Base-by-base conservation (phyloP, 1,139 yeast genomes). In the Geotrichum reessii region DNA sequence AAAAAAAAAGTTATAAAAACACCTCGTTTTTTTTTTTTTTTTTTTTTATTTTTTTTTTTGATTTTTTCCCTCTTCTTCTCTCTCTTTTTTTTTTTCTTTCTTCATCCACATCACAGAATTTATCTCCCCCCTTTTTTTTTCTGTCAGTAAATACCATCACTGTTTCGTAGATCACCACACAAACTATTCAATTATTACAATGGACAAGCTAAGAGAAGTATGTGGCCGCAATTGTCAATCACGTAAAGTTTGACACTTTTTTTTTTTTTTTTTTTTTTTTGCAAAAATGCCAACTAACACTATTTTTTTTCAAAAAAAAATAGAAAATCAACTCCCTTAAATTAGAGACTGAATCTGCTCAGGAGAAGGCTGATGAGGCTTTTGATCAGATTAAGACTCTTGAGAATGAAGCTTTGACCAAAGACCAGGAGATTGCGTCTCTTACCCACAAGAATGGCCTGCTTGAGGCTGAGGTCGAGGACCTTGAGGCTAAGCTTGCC, bases 291-390 rank as follows among this genome's bases (percentile, higher is more conserved):
- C 50, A 56, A 55, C 51, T 53, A 53, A 52, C 52, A 31, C 44
- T 53, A 33, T 55, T 51, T 58, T 46, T 31, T 55, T 55, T 28
- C 47, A n/a, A n/a, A n/a, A n/a, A n/a, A n/a, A n/a, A n/a, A n/a
- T 55, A 87, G 95, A 92, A 93, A 84, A 80, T 93, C 80, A 86
- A 81, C 80, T 84, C 85, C 77, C 85, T 93, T 76, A 92, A 92
- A 78, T 81, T 88, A 70, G 99, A 93, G 74, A 92, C 97, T 66
- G 99, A 95, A 79, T 80, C 87, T 70, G 95, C 98, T 88, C 97
- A 92, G 79, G 97, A 90, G 75, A 89, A 91, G 80, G 87, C 95
- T 63, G 99, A 93, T 71, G 97, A 88, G 69, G 82, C 89, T 69
- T 76, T 84, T 62, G 85, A 81, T 64, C 85, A 85, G 74, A 84